These are phyloP conservation scores for Penicillium simplicissimum DNA, from an alignment of 495 filamentous ascomycete genomes.

Conservation along the genomic window DNA sequence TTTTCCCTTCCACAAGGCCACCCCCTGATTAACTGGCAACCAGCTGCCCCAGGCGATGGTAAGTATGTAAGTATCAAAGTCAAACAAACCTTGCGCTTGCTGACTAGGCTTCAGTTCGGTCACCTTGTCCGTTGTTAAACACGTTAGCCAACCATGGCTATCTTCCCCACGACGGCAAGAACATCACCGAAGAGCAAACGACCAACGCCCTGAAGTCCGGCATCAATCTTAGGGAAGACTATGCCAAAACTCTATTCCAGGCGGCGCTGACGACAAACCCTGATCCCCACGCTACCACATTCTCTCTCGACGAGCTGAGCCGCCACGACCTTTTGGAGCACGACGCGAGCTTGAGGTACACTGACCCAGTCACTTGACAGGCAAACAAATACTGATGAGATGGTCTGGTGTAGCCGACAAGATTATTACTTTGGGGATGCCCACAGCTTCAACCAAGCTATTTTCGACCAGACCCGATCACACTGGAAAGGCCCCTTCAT, in stretches of 20 bases:
- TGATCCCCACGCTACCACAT: not conserved
- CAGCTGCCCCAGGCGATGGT: not conserved
- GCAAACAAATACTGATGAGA: not conserved
- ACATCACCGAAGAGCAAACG: not conserved
- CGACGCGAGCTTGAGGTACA: not conserved
- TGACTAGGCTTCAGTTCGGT: not conserved
- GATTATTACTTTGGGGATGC: not conserved
- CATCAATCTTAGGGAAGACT: not conserved
- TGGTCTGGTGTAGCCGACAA: not conserved
- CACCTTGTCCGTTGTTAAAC: constrained; percentile 4
- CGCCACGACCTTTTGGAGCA: not conserved
- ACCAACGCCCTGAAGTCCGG: not conserved
- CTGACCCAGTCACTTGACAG: not conserved
- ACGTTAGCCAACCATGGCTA: not conserved
- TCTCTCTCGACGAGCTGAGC: not conserved
- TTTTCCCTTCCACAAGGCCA: not conserved
- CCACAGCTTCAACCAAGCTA: not conserved
- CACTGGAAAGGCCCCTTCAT: not conserved
- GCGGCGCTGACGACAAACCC: not conserved
- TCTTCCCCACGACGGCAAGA: not conserved
- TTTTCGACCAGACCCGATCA: constrained; percentile 5
- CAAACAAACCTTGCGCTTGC: not conserved
- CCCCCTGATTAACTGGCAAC: not conserved
- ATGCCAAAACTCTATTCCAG: not conserved
- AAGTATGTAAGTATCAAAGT: constrained; percentile 1